Conservation (phyloP, 495 filamentous ascomycete genomes). For the Penicillium angulare region DNA sequence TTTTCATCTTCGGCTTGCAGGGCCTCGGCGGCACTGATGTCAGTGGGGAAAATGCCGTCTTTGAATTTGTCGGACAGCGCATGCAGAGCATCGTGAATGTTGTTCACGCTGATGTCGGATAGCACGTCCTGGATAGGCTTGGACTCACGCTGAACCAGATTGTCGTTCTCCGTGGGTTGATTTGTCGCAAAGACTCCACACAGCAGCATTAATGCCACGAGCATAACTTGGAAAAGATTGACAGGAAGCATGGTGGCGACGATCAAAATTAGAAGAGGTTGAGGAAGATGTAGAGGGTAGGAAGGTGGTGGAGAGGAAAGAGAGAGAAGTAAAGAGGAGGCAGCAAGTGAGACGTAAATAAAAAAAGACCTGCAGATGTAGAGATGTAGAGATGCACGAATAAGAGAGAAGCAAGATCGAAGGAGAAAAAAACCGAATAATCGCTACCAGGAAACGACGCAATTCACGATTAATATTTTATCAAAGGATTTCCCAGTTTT, state of each 20-base stretch:
- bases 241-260: constrained; percentile 19
- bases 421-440: background rate
- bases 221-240: constrained; percentile 22
- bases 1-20: constrained; percentile 45
- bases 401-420: background rate
- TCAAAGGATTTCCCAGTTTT: background rate
- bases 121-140: constrained; percentile 41
- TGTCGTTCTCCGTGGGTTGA: constrained; percentile 9
- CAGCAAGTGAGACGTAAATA: background rate
- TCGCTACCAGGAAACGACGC: background rate
- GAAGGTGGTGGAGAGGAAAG: too few species aligned
- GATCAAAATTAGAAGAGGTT: constrained; percentile 12
- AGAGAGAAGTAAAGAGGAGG: too few species aligned
- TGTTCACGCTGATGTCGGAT: constrained; percentile 36
- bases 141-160: constrained; percentile 26
- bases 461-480: background rate
- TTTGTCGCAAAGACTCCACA: constrained; percentile 21
- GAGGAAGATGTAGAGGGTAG: constrained; percentile 10
- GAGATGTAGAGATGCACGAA: constrained; percentile 2
- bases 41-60: constrained; percentile 50
- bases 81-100: constrained; percentile 51
- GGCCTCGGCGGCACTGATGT: constrained; percentile 46
- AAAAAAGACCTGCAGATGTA: background rate
- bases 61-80: constrained; percentile 47
- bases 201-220: constrained; percentile 19